phyloP scores from a whole-genome alignment of 768 basidiomycete species.

The Rubroboletus satanas region DNA sequence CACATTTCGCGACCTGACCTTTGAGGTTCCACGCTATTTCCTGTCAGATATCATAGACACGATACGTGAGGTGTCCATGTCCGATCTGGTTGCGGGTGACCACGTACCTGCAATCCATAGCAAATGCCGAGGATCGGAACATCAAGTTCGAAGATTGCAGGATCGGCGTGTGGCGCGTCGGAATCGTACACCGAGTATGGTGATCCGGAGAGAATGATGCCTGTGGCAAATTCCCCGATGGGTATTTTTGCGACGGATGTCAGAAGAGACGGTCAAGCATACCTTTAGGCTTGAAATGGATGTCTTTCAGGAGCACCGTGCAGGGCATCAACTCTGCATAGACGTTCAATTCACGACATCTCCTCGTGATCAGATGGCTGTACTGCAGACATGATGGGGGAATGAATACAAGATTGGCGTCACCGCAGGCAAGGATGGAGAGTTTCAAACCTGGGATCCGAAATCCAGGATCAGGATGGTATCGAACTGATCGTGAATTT shows the following conservation, averaged over 20 bases:
- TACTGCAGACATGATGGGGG: constrained; percentile 52
- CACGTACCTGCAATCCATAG: constrained; percentile 85
- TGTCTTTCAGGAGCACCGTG: constrained; percentile 82
- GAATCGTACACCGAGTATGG: constrained; percentile 97
- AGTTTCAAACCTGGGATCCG: constrained; percentile 77
- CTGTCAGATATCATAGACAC: constrained; percentile 37
- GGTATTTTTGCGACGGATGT: not conserved
- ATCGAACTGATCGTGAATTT: constrained; percentile 94
- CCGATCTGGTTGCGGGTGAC: not conserved
- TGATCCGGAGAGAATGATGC: constrained; percentile 95
- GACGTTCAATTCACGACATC: constrained; percentile 96
- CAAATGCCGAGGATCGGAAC: constrained; percentile 96
- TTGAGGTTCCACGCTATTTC: constrained; percentile 90
- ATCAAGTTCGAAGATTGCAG: constrained; percentile 80
- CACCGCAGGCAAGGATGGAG: constrained; percentile 8
- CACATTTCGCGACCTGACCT: constrained; percentile 79
- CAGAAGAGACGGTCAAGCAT: not conserved
- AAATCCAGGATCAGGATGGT: constrained; percentile 96
- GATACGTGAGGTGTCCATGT: not conserved
- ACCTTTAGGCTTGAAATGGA: constrained; percentile 96
- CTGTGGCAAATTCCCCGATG: constrained; percentile 33
- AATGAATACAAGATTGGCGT: constrained; percentile 3
- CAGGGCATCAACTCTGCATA: constrained; percentile 98
- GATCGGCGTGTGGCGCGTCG: constrained; percentile 92
- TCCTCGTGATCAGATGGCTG: constrained; percentile 93